Percentiles rank a stretch among this genome's conserved stretches.
Evolutionary conservation across 306 rosid genomes (phyloP).

Genomic region (Glycine tomentella): DNA sequence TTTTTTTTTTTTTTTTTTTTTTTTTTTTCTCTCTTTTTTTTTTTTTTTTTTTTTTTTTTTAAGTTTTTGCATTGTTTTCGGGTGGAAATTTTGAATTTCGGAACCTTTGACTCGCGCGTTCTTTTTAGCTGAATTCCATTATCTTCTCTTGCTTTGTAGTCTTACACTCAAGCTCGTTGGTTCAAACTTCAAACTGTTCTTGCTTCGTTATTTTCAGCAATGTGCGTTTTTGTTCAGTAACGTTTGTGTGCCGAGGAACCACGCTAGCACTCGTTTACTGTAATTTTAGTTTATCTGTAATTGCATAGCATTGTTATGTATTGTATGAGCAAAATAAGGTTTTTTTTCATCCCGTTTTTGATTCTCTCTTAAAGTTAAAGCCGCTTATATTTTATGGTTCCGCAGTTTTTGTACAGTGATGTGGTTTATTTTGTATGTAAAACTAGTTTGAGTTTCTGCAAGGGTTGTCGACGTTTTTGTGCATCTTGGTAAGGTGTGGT

Average conservation of each 20-base stretch:
- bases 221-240: slow-evolving; percentile 36
- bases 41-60: too few species aligned
- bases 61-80: neutral
- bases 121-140: slow-evolving; percentile 23
- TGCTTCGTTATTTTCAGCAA: slow-evolving; percentile 35
- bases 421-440: slow-evolving; percentile 7
- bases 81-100: slow-evolving; percentile 14
- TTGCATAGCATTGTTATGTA: neutral
- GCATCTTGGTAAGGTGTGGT: neutral
- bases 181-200: slow-evolving; percentile 37
- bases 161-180: neutral
- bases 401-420: neutral
- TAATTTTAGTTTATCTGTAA: neutral
- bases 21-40: too few species aligned
- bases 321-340: neutral
- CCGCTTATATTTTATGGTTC: slow-evolving; percentile 2
- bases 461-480: slow-evolving; percentile 32
- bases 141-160: slow-evolving; percentile 20
- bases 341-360: neutral
- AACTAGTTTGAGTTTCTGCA: neutral
- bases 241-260: slow-evolving; percentile 22
- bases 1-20: too few species aligned
- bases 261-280: slow-evolving; percentile 18
- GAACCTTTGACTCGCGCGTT: neutral
- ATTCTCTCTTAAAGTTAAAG: neutral